Evolutionary conservation across 306 rosid species (phyloP), one percentile per base, ranked within the genome.

Genomic region (Sphenostylis stenocarpa): DNA sequence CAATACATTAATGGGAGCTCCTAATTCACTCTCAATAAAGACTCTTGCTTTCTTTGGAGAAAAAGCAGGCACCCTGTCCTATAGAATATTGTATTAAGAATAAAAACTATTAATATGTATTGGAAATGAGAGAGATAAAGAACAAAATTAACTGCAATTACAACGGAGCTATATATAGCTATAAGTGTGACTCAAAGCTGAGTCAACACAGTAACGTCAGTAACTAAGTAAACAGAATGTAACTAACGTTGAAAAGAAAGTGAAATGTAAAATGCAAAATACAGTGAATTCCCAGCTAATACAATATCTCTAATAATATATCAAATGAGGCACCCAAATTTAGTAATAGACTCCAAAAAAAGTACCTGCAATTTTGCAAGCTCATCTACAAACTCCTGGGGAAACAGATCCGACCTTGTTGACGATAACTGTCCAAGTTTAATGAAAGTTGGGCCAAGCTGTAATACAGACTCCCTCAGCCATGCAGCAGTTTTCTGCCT

Each of bases 11-110:
- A 93, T 58, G 7, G 96, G 85, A 69, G 89, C 89, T 77, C 97
- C 96, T 14, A 93, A 84, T 78, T 93, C 98, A 33, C 85, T 88
- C 88, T 93, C 91, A 52, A 93, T 84, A 67, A 93, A 93, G 63
- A 88, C 84, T 83, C 49, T 85, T 31, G 96, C 92, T 90, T 88
- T 93, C 80, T 85, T 33, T 58, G 97, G 84, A 17, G 98, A 93
- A 85, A 93, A 93, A 65, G 97, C 96, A 33, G 98, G 98, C 44
- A 93, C 98, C 79, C 76, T 90, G 71, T 93, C 98, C 98, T 93
- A 90, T 34, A 81, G 71, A 29, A 69, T 43, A 72, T 60, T 67
- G 65, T 13, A 57, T 82, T 55, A 31, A 62, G 72, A 79, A 75
- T 36, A 43, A 75, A 33, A 39, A 12, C 0, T 26, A 62, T 53